phyloP scores from a whole-genome alignment of 83 land plant species.

The Diphasiastrum complanatum region DNA sequence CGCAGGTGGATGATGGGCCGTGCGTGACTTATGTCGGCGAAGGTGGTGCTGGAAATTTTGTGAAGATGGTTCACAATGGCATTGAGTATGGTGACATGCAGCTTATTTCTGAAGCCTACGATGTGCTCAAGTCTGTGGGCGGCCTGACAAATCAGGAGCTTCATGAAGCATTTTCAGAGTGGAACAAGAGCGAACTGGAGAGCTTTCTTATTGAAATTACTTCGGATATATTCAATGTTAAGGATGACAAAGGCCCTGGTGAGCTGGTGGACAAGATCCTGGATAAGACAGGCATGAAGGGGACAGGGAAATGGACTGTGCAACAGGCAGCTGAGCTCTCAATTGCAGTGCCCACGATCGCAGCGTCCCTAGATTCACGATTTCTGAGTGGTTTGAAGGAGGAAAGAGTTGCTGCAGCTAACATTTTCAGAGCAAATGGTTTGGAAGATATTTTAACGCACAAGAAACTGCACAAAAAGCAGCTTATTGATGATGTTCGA shows the following conservation, averaged over 20 bases:
- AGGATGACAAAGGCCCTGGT: not conserved
- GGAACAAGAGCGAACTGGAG: not conserved
- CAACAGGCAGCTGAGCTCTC: conserved; percentile 1
- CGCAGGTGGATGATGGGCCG: too few species aligned
- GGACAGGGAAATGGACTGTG: too few species aligned
- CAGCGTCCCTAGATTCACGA: not conserved
- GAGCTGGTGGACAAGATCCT: not conserved
- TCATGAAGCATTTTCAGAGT: not conserved
- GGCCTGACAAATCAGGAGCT: not conserved
- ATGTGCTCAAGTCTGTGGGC: conserved; percentile 2
- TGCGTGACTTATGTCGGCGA: conserved; percentile 12
- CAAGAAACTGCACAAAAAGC: not conserved
- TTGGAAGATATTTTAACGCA: not conserved
- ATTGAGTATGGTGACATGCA: conserved; percentile 19
- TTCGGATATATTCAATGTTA: not conserved
- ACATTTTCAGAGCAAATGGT: not conserved
- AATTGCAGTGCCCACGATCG: not conserved
- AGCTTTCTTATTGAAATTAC: not conserved
- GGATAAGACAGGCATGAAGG: not conserved
- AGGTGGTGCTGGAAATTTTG: conserved; percentile 10
- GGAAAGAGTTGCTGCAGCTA: not conserved
- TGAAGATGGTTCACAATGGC: too few species aligned
- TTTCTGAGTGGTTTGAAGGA: not conserved
- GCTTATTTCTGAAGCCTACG: too few species aligned
- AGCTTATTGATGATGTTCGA: too few species aligned